phyloP scores from a whole-genome alignment of 768 basidiomycete genomes.

The Lentinula sp. region DNA sequence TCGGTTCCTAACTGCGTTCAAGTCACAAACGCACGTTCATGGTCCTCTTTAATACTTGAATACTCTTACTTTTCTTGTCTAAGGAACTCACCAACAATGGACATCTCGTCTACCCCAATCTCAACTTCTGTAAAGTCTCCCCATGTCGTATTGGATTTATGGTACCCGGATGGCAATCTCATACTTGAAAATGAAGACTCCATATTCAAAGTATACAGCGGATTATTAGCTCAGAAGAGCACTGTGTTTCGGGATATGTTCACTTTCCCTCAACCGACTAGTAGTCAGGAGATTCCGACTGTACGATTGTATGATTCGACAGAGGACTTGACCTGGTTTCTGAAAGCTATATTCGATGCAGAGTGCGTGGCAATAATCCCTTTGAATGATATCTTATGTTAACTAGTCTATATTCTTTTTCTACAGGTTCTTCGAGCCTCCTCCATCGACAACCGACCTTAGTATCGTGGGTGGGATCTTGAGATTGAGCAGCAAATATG shows the following conservation, averaged over 20 bases:
- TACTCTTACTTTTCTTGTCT: too few species aligned
- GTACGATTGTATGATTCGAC: slow-evolving; percentile 27
- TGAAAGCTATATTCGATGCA: slow-evolving; percentile 22
- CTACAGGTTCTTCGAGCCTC: slow-evolving; percentile 27
- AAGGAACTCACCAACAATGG: background rate
- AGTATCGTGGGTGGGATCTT: slow-evolving; percentile 26
- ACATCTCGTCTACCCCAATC: background rate
- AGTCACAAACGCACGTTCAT: too few species aligned
- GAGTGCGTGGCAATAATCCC: slow-evolving; percentile 5
- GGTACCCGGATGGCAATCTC: slow-evolving; percentile 36
- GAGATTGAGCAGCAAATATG: slow-evolving; percentile 32
- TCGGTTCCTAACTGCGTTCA: too few species aligned
- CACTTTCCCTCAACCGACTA: slow-evolving; percentile 25
- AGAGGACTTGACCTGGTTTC: slow-evolving; percentile 26
- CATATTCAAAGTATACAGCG: slow-evolving; percentile 29
- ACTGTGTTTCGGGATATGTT: slow-evolving; percentile 34
- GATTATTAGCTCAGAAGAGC: slow-evolving; percentile 26
- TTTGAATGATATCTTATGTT: background rate
- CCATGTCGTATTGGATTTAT: slow-evolving; percentile 10
- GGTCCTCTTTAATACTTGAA: too few species aligned
- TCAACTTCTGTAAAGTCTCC: background rate
- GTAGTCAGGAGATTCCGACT: slow-evolving; percentile 20
- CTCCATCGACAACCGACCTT: slow-evolving; percentile 23
- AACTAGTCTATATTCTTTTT: background rate
- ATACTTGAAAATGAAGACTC: slow-evolving; percentile 28